Evolutionary conservation across 1,139 yeast genomes (phyloP).

Genomic region (Magnusiomyces tetraspermus): DNA sequence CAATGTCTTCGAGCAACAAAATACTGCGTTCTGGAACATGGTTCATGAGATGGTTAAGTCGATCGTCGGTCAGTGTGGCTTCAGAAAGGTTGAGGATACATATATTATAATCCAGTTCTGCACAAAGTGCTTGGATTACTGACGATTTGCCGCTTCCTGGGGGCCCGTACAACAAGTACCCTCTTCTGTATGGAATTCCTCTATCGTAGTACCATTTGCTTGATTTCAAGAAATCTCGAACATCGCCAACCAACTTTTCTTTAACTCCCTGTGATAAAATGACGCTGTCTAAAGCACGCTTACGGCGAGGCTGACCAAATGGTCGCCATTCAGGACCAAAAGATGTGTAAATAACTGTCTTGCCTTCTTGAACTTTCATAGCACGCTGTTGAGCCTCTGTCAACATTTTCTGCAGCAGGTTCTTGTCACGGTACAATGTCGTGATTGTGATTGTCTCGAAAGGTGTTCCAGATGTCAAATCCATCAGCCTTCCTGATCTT

Average conservation of each 20-base stretch:
- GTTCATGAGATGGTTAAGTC: slow-evolving; percentile 90
- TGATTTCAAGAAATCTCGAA: slow-evolving; percentile 64
- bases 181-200: slow-evolving; percentile 95
- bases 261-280: slow-evolving; percentile 69
- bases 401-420: slow-evolving; percentile 59
- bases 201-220: slow-evolving; percentile 91
- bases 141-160: slow-evolving; percentile 98
- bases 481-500: slow-evolving; percentile 79
- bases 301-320: slow-evolving; percentile 90
- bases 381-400: slow-evolving; percentile 82
- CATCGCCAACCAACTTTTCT: slow-evolving; percentile 57
- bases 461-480: slow-evolving; percentile 86
- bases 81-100: slow-evolving; percentile 88
- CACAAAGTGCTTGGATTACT: slow-evolving; percentile 92
- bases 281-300: slow-evolving; percentile 77
- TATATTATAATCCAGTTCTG: slow-evolving; percentile 89
- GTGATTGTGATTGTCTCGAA: slow-evolving; percentile 92
- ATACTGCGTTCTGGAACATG: slow-evolving; percentile 88
- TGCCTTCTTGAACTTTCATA: slow-evolving; percentile 76
- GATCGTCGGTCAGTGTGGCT: slow-evolving; percentile 83
- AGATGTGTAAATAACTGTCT: slow-evolving; percentile 84
- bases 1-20: slow-evolving; percentile 80
- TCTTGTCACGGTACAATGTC: slow-evolving; percentile 74
- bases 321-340: slow-evolving; percentile 99
- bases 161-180: slow-evolving; percentile 89